Evolutionary conservation across 1,284 basidiomycete species (phyloP).

Genomic region (Puccinia hordei): DNA sequence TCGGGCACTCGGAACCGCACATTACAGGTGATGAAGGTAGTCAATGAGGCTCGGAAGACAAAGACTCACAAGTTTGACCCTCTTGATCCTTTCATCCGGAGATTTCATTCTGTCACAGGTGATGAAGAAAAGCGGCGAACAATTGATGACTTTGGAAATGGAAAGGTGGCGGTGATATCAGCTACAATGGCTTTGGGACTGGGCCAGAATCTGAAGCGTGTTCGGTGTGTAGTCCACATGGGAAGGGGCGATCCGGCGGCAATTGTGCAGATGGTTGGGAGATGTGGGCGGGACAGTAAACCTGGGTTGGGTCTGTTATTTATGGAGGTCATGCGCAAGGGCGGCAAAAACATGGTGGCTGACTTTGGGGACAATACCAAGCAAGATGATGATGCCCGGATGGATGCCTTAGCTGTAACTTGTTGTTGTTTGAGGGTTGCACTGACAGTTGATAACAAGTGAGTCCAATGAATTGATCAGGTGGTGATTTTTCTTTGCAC

Average conservation of each 20-base stretch:
- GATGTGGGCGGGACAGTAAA: slow-evolving; percentile 3
- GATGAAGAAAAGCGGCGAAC: not conserved
- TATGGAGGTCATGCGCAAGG: not conserved
- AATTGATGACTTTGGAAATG: not conserved
- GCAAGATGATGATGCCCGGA: slow-evolving; percentile 12
- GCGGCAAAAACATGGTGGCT: not conserved
- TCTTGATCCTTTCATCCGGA: not conserved
- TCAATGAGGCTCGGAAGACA: not conserved
- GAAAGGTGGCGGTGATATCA: not conserved
- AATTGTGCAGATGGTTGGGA: slow-evolving; percentile 36
- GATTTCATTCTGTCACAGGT: not conserved
- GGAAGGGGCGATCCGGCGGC: slow-evolving; percentile 23
- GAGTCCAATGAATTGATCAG: too few relatives aligned
- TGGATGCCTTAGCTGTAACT: too few relatives aligned
- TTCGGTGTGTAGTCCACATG: slow-evolving; percentile 2
- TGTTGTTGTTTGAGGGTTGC: too few relatives aligned
- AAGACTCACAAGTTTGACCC: not conserved
- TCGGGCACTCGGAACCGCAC: not conserved
- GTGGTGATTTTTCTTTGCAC: too few relatives aligned
- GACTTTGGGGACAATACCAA: not conserved
- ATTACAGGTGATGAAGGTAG: not conserved
- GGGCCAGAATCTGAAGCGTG: slow-evolving; percentile 20
- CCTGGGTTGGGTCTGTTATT: slow-evolving; percentile 1
- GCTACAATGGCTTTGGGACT: slow-evolving; percentile 26
- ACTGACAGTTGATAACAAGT: too few relatives aligned